phyloP scores from a whole-genome alignment of 192 early-diverging fungal species.

The Obelidium mucronatum region DNA sequence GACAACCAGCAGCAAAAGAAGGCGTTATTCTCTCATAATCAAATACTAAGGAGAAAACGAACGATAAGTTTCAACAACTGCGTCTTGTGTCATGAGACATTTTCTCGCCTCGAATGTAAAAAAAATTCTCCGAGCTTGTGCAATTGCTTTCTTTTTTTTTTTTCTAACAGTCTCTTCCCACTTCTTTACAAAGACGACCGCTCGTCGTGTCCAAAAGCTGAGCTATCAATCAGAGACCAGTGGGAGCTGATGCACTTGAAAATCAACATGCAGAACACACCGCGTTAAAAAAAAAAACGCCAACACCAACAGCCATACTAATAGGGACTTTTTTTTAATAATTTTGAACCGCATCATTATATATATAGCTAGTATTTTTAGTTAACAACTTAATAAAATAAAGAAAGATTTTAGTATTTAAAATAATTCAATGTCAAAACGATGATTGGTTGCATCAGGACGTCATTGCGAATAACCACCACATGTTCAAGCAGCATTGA shows the following conservation, averaged over 20 bases:
- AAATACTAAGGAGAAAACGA: background rate
- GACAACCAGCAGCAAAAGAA: too few relatives aligned
- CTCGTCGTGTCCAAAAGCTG: background rate
- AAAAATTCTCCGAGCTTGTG: too few relatives aligned
- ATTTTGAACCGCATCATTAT: background rate
- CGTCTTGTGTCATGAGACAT: constrained; percentile 1
- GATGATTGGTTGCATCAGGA: too few relatives aligned
- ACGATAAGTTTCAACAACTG: background rate
- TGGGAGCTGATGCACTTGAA: background rate
- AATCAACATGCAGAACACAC: background rate
- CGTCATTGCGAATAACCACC: too few relatives aligned
- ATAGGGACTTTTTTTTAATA: background rate
- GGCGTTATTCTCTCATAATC: too few relatives aligned
- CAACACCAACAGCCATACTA: background rate
- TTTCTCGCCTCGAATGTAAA: background rate
- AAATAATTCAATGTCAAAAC: too few relatives aligned
- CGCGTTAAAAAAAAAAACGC: background rate
- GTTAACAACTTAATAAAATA: background rate
- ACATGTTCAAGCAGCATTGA: too few relatives aligned
- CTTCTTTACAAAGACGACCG: background rate
- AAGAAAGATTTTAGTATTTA: background rate
- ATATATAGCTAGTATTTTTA: background rate
- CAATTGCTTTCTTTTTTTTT: background rate
- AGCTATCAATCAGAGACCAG: background rate
- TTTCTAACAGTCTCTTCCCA: background rate